A percentile compares a stretch with the other conserved stretches of the same genome.
Conservation (phyloP, 2,329 filamentous ascomycete species). For the Apiospora phragmitis region DNA sequence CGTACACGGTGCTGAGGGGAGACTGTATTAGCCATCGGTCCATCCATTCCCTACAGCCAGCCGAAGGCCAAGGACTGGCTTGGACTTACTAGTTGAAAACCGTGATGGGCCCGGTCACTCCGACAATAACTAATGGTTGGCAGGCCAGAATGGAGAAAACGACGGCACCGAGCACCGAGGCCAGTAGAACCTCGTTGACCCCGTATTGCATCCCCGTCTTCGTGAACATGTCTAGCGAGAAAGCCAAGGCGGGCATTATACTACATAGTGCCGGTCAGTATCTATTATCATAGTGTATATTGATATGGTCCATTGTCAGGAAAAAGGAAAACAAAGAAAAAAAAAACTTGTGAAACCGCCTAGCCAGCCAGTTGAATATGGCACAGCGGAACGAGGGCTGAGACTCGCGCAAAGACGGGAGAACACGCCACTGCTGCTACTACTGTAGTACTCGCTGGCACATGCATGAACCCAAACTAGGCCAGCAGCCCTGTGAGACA, state of each 20-base stretch:
- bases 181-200: slow-evolving; percentile 87
- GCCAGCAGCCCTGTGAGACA: not conserved
- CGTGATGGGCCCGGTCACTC: slow-evolving; percentile 87
- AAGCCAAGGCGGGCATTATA: slow-evolving; percentile 83
- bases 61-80: not conserved
- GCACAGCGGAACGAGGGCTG: not conserved
- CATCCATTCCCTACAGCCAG: not conserved
- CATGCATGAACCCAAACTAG: not conserved
- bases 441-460: not conserved
- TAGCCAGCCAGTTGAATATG: not conserved
- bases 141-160: slow-evolving; percentile 80
- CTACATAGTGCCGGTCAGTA: slow-evolving; percentile 42
- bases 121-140: slow-evolving; percentile 87
- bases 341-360: too few species aligned
- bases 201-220: slow-evolving; percentile 84
- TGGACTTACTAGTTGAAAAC: slow-evolving; percentile 78
- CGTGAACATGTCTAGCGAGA: slow-evolving; percentile 90
- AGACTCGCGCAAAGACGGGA: not conserved
- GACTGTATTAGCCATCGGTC: not conserved
- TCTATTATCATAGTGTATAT: slow-evolving; percentile 12
- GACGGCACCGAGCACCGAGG: slow-evolving; percentile 79
- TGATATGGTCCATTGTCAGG: not conserved
- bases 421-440: not conserved
- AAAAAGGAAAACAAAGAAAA: not conserved
- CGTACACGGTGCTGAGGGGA: slow-evolving; percentile 70